A percentile compares a stretch with the other conserved stretches of the same genome.
Evolutionary conservation across 2,329 filamentous ascomycete genomes (phyloP).

Genomic region (Cercospora beticola): DNA sequence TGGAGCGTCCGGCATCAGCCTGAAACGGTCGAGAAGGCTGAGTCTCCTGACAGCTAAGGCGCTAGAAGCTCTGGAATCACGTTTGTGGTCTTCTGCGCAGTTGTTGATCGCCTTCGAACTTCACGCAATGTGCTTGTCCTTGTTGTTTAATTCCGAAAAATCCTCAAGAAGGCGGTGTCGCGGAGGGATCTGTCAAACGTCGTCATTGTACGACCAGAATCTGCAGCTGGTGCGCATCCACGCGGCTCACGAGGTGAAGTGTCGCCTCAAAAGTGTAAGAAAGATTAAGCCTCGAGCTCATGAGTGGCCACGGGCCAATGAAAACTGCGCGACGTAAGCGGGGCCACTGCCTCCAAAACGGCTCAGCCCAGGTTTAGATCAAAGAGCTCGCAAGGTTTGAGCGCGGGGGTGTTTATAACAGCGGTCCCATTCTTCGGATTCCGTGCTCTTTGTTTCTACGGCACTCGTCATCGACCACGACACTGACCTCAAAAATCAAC

Average conservation of each 20-base stretch:
- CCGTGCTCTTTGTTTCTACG: constrained; percentile 4
- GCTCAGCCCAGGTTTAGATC: constrained; percentile 5
- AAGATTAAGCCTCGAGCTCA: background rate
- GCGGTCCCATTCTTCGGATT: background rate
- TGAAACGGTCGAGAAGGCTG: background rate
- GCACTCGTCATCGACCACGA: background rate
- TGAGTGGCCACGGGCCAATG: constrained; percentile 6
- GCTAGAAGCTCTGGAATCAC: background rate
- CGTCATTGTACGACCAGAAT: background rate
- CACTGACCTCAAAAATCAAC: background rate
- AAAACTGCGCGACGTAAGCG: constrained; percentile 6
- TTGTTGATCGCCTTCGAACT: background rate
- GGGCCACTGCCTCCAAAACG: background rate
- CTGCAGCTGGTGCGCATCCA: background rate
- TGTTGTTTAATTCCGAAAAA: background rate
- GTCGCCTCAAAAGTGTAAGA: background rate
- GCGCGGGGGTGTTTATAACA: constrained; percentile 9
- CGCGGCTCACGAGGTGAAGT: constrained; percentile 3
- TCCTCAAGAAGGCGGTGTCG: background rate
- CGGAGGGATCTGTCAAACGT: background rate
- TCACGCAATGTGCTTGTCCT: background rate
- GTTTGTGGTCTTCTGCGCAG: background rate
- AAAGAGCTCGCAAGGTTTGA: constrained; percentile 7
- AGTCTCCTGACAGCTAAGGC: background rate
- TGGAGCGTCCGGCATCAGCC: background rate